These are phyloP conservation scores for Penicillium maclennaniae DNA, from an alignment of 495 filamentous ascomycete genomes.

Conservation along the genomic window DNA sequence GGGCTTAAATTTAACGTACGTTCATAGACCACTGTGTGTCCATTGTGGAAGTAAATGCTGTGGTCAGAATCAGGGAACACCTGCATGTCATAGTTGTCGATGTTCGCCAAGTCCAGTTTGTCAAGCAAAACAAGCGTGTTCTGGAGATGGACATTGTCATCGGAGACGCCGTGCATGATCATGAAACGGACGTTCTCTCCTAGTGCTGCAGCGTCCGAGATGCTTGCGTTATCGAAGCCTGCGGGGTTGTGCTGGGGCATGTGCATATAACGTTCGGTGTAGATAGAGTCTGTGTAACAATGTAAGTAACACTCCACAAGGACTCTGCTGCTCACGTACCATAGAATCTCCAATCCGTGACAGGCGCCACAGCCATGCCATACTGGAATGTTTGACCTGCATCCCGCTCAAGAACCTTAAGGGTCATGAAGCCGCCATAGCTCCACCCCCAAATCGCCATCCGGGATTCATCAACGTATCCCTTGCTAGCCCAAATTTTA, in stretches of 20 bases:
- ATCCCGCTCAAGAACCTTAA: slow-evolving; percentile 91
- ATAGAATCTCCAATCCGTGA: slow-evolving; percentile 95
- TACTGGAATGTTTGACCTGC: slow-evolving; percentile 87
- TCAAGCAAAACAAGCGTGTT: slow-evolving; percentile 85
- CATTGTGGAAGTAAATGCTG: slow-evolving; percentile 92
- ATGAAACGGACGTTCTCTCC: slow-evolving; percentile 76
- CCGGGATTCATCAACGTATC: slow-evolving; percentile 74
- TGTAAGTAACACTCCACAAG: slow-evolving; percentile 1
- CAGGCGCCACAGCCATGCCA: slow-evolving; percentile 96
- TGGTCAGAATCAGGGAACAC: slow-evolving; percentile 97
- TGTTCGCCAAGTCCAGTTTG: slow-evolving; percentile 72
- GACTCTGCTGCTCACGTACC: slow-evolving; percentile 33
- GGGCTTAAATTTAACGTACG: slow-evolving; percentile 55
- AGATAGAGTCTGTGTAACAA: slow-evolving; percentile 67
- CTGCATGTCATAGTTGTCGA: slow-evolving; percentile 96
- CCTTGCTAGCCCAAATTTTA: slow-evolving; percentile 76
- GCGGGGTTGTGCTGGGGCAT: slow-evolving; percentile 74
- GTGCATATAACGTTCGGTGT: slow-evolving; percentile 95
- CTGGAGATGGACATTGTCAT: slow-evolving; percentile 97
- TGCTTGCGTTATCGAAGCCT: slow-evolving; percentile 73
- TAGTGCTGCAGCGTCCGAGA: slow-evolving; percentile 68
- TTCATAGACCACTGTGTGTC: slow-evolving; percentile 88
- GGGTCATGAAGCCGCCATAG: slow-evolving; percentile 94
- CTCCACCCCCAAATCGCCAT: slow-evolving; percentile 99
- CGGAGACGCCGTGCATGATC: slow-evolving; percentile 89